These are phyloP conservation scores for Cercospora sp. DNA, from an alignment of 2,329 filamentous ascomycete genomes.

Conservation along the genomic window DNA sequence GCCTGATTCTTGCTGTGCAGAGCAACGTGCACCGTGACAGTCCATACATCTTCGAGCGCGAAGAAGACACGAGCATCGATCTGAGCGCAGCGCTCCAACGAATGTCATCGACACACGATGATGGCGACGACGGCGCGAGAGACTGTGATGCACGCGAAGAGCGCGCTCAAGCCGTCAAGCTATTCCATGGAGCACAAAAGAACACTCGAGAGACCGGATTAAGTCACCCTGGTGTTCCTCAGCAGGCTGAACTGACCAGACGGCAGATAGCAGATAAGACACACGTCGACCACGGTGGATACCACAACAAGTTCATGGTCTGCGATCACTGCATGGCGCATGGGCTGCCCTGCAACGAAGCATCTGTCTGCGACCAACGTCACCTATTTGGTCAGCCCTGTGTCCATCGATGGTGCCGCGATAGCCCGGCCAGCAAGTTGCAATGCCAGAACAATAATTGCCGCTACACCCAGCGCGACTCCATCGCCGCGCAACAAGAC, in stretches of 20 bases:
- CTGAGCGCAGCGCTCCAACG: no score
- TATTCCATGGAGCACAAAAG: neutral
- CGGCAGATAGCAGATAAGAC: neutral
- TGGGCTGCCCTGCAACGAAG: conserved; percentile 20
- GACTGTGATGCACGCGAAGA: no score
- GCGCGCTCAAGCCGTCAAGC: neutral
- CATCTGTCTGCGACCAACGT: conserved; percentile 23
- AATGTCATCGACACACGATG: no score
- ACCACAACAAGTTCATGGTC: conserved; percentile 19
- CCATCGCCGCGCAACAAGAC: neutral
- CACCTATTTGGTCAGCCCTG: conserved; percentile 4
- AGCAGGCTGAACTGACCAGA: neutral
- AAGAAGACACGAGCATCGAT: no score
- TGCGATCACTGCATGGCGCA: conserved; percentile 24
- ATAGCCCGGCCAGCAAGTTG: conserved; percentile 3
- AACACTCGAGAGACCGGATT: neutral
- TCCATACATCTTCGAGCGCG: no score
- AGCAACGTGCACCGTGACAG: no score
- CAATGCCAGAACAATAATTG: conserved; percentile 8
- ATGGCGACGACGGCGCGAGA: no score
- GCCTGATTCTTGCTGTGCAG: no score
- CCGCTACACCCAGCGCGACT: conserved; percentile 13
- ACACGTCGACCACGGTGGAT: neutral
- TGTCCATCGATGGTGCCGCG: conserved; percentile 17
- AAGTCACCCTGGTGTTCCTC: no score